Base-by-base conservation (phyloP, 805 yeast genomes). In the Ogataea salicorniae region DNA sequence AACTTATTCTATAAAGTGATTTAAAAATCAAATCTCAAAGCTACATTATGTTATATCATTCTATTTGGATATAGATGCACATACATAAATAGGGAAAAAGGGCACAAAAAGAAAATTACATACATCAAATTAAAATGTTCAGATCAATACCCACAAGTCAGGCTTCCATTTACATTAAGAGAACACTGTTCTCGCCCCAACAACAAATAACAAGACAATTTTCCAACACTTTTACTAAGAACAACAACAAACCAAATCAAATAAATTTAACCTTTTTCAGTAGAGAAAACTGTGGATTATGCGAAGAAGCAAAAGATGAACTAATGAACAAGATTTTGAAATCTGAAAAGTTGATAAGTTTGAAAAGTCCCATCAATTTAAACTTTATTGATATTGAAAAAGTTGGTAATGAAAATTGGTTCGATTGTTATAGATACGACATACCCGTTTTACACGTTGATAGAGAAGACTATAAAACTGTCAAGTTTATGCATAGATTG, bases 361-460 rank as follows among this genome's bases (percentile, higher is more conserved):
- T 11, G 15, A 15, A 47, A 35, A 18, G 34, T 57, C 4, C 34
- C 26, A 14, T 49, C 54, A 5, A 26, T 51, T 6, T 59, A 45
- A 62, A 66, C 3, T 65, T 70, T 13, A 67, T 83, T 4, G 87
- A 86, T 59, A 85, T 86, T 33, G 77, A 77, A 62, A 69, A 73
- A 26, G 79, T 80, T 0, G 74, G 75, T 45, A 82, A 85, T 57
- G 69, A 75, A 42, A 69, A 73, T 42, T 84, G 88, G 83, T 84
- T 81, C 73, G 87, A 84, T 44, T 71, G 74, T 50, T 86, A 85
- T 55, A 45, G 90, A 55, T 84, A 80, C 60, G 95, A 86, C 59
- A 84, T 86, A 6, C 95, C 95, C 0, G 95, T 86, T 0, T 59
- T 86, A 38, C 91, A 86, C 60, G 71, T 86, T 8, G 83, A 81